phyloP scores from a whole-genome alignment of 2,329 filamentous ascomycete genomes.

The Triangularia setosa region DNA sequence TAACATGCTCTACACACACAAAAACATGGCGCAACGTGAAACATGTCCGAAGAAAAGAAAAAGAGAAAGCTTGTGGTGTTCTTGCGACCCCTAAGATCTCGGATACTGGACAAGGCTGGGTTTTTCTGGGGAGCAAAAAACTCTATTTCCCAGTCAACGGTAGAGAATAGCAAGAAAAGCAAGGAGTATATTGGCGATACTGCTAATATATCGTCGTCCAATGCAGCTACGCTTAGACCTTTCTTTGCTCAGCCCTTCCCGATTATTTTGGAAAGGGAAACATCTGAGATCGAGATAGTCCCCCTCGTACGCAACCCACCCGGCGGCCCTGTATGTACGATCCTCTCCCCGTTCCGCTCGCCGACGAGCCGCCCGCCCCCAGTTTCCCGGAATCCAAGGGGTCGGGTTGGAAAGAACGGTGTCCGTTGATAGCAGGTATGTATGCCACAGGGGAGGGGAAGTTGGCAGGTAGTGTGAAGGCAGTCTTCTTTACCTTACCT shows the following conservation, averaged over 20 bases:
- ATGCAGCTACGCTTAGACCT: background rate
- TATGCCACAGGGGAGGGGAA: background rate
- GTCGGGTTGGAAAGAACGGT: background rate
- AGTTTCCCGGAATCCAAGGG: background rate
- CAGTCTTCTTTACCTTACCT: background rate
- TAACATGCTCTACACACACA: background rate
- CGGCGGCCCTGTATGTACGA: background rate
- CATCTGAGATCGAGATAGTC: background rate
- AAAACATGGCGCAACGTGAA: background rate
- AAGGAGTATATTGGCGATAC: background rate
- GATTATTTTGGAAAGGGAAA: background rate
- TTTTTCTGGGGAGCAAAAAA: no score
- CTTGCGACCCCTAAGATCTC: background rate
- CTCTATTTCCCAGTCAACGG: background rate
- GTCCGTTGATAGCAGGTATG: no score
- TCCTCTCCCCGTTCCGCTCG: background rate
- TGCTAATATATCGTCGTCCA: background rate
- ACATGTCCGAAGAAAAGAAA: background rate
- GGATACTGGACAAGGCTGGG: background rate
- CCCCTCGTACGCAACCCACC: background rate
- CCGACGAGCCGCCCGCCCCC: background rate
- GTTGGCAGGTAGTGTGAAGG: no score
- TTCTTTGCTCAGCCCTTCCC: background rate
- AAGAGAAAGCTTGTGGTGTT: background rate
- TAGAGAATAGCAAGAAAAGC: background rate